These are phyloP conservation scores for Dactylellina haptotyla DNA, from an alignment of 2,329 filamentous ascomycete species.

Conservation along the genomic window DNA sequence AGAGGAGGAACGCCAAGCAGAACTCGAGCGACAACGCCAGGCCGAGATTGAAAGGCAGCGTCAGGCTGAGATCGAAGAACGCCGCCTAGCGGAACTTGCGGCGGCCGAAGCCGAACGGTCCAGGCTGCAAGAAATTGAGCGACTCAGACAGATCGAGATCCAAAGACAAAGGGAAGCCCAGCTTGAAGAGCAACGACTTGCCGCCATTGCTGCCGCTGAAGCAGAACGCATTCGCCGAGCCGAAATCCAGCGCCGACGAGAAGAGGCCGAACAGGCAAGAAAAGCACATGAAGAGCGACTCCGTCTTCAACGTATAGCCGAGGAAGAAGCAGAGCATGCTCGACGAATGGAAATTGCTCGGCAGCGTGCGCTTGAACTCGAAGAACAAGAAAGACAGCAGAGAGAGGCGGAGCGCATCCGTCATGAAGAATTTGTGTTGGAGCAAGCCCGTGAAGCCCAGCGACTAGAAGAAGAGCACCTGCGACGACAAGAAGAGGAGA, in stretches of 20 bases:
- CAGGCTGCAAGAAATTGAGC: conserved; percentile 42
- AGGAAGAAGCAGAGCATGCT: conserved; percentile 46
- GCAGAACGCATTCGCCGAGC: conserved; percentile 44
- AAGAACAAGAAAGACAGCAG: conserved; percentile 36
- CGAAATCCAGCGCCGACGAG: conserved; percentile 28
- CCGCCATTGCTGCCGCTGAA: conserved; percentile 37
- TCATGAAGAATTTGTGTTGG: conserved; percentile 47
- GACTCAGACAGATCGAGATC: conserved; percentile 35
- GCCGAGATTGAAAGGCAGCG: conserved; percentile 27
- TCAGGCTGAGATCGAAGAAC: conserved; percentile 40
- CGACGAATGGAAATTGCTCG: conserved; percentile 34
- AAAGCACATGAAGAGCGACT: conserved; percentile 44
- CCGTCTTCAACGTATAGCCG: conserved; percentile 43
- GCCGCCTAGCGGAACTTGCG: conserved; percentile 42
- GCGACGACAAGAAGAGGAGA: conserved; percentile 23
- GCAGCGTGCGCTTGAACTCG: conserved; percentile 43
- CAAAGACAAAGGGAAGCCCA: conserved; percentile 42
- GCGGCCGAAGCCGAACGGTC: conserved; percentile 45
- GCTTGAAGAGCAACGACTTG: conserved; percentile 39
- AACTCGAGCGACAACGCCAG: conserved; percentile 39
- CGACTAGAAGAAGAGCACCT: conserved; percentile 27
- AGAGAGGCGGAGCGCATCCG: conserved; percentile 35
- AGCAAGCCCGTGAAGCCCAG: conserved; percentile 46
- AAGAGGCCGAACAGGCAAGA: conserved; percentile 38
- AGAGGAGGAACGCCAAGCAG: conserved; percentile 35